These are phyloP conservation scores for Cenchrus fungigraminus DNA, from an alignment of 176 grass and related monocot species.

Conservation along the genomic window DNA sequence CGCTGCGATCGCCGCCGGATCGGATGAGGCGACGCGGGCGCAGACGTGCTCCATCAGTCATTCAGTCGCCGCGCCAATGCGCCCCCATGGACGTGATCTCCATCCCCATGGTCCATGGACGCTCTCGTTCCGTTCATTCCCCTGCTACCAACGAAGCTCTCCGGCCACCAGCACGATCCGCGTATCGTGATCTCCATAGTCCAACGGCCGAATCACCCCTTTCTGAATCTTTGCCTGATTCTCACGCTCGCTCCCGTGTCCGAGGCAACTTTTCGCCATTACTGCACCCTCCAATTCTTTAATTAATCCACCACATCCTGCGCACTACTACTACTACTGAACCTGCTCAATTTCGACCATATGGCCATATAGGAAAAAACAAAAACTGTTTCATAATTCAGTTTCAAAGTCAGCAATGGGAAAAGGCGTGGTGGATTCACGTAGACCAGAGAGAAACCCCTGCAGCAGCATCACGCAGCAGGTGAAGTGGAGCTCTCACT, in stretches of 20 bases:
- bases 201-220: too few relatives aligned
- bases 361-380: not conserved
- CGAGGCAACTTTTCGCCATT: slow-evolving; percentile 8
- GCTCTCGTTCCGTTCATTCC: too few relatives aligned
- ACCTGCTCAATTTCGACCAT: not conserved
- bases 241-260: not conserved
- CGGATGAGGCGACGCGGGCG: not conserved
- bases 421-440: not conserved
- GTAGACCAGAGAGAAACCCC: not conserved
- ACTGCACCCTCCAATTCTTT: not conserved
- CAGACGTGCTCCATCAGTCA: not conserved
- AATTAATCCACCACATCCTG: not conserved
- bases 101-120: too few relatives aligned
- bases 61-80: too few relatives aligned
- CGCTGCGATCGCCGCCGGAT: not conserved
- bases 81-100: too few relatives aligned
- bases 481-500: slow-evolving; percentile 43
- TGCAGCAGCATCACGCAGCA: not conserved
- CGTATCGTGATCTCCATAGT: not conserved
- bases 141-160: too few relatives aligned
- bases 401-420: not conserved
- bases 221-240: not conserved
- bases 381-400: not conserved
- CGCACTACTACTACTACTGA: not conserved
- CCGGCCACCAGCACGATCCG: too few relatives aligned